Evolutionary conservation across 2,329 filamentous ascomycete species (phyloP).

Genomic region (Pseudocercospora fuligena): DNA sequence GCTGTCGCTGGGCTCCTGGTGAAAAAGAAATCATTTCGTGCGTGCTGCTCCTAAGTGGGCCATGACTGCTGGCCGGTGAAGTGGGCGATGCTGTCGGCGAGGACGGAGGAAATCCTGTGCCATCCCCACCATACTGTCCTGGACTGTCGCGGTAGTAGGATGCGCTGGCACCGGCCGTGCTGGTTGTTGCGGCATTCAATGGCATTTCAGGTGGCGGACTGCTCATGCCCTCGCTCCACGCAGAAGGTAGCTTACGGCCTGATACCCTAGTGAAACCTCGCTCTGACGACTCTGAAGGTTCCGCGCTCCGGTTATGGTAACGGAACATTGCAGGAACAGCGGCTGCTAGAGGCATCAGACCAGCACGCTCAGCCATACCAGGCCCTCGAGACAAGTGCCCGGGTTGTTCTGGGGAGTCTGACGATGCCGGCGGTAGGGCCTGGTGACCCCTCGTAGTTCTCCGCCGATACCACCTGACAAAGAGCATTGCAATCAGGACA

Average conservation of each 20-base stretch:
- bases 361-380: slow-evolving; percentile 48
- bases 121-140: slow-evolving; percentile 47
- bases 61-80: slow-evolving; percentile 20
- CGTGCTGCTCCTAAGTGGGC: slow-evolving; percentile 17
- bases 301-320: slow-evolving; percentile 38
- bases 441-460: slow-evolving; percentile 31
- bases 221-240: slow-evolving; percentile 55
- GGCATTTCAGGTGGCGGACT: slow-evolving; percentile 34
- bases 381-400: slow-evolving; percentile 29
- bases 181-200: slow-evolving; percentile 21
- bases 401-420: slow-evolving; percentile 20
- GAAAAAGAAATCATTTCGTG: slow-evolving; percentile 37
- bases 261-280: slow-evolving; percentile 54
- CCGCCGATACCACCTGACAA: slow-evolving; percentile 58
- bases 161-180: slow-evolving; percentile 35
- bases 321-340: slow-evolving; percentile 46
- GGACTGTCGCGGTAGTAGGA: slow-evolving; percentile 54
- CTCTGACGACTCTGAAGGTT: slow-evolving; percentile 39
- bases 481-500: slow-evolving; percentile 56
- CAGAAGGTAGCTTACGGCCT: slow-evolving; percentile 55
- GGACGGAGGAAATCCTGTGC: slow-evolving; percentile 24
- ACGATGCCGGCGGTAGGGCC: slow-evolving; percentile 33
- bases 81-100: slow-evolving; percentile 18
- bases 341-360: slow-evolving; percentile 43
- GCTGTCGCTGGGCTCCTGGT: slow-evolving; percentile 41